Base-by-base conservation (phyloP, 306 rosid species). In the Pterocarpus macrocarpus region DNA sequence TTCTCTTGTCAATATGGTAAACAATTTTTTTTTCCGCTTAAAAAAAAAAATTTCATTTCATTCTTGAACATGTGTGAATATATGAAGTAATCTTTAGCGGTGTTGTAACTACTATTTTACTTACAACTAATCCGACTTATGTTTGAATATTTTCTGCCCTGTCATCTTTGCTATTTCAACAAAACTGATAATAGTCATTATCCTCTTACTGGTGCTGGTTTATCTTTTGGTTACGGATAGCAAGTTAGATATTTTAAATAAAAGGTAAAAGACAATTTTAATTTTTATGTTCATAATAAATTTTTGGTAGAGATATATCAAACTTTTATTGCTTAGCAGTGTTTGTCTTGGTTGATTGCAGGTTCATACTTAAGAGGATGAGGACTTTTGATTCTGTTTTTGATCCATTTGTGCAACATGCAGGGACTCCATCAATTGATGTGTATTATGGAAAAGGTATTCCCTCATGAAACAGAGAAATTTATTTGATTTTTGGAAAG, bases 351-450 rank as follows among this genome's bases (percentile, higher is more conserved):
- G 81, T 78, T 77, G 83, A 68, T 76, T 86, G 77, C 90, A 92
- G 94, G 83, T 22, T 22, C 28, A 22, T 22, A 22, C 28, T 90
- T 68, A 86, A 80, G 49, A 83, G 97, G 75, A 90, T 90, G 3
- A 76, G 92, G 63, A 77, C 88, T 17, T 69, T 78, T 52, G 83
- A 90, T 84, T 92, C 95, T 75, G 97, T 89, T 81, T 92, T 90
- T 84, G 93, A 89, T 55, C 86, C 93, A 57, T 92, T 89, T 80
- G 79, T 92, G 85, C 97, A 87, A 22, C 93, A 89, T 76, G 91
- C 97, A 4, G 95, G 97, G 47, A 72, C 89, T 86, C 90, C 93
- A 2, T 89, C 97, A 22, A 63, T 88, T 61, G 95, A 92, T 76
- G 8, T 89, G 11, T 90, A 89, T 76, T 90, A 88, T 78, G 95